phyloP scores from a whole-genome alignment of 2,329 filamentous ascomycete species.

The Trichophyton rubrum region DNA sequence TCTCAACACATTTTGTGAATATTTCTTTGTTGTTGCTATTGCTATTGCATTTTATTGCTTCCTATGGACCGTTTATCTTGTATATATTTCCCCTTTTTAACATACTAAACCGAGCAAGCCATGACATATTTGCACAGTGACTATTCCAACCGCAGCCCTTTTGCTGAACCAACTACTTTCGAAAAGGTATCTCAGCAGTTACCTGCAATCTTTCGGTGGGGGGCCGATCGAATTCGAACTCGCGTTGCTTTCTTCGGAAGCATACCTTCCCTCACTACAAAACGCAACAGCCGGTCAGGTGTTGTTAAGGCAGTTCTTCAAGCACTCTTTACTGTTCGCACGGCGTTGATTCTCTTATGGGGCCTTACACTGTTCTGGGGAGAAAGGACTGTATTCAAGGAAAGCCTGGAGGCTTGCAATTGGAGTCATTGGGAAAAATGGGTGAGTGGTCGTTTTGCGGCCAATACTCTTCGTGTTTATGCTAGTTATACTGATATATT shows the following conservation, averaged over 20 bases:
- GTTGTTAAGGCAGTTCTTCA: slow-evolving; percentile 10
- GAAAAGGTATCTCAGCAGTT: slow-evolving; percentile 3
- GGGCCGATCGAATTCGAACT: neutral
- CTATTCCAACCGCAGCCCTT: slow-evolving; percentile 10
- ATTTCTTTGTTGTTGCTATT: too few relatives aligned
- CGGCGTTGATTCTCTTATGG: slow-evolving; percentile 62
- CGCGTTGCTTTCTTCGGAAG: neutral
- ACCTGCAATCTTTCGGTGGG: neutral
- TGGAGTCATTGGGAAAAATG: slow-evolving; percentile 90
- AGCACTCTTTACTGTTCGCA: slow-evolving; percentile 39
- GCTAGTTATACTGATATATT: neutral
- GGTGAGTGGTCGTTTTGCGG: slow-evolving; percentile 42
- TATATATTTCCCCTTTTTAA: neutral
- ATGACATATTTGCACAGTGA: slow-evolving; percentile 4
- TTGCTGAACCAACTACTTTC: slow-evolving; percentile 10
- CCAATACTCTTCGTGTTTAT: neutral
- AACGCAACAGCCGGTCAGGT: slow-evolving; percentile 14
- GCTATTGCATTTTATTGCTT: too few relatives aligned
- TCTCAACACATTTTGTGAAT: too few relatives aligned
- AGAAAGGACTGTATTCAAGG: slow-evolving; percentile 65
- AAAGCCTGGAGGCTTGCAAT: slow-evolving; percentile 56
- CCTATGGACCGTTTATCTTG: too few relatives aligned
- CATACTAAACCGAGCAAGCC: neutral
- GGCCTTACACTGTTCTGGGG: slow-evolving; percentile 68
- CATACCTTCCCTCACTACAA: slow-evolving; percentile 10